These are phyloP conservation scores for Fusarium metavorans DNA, from an alignment of 2,329 filamentous ascomycete species.

Conservation along the genomic window DNA sequence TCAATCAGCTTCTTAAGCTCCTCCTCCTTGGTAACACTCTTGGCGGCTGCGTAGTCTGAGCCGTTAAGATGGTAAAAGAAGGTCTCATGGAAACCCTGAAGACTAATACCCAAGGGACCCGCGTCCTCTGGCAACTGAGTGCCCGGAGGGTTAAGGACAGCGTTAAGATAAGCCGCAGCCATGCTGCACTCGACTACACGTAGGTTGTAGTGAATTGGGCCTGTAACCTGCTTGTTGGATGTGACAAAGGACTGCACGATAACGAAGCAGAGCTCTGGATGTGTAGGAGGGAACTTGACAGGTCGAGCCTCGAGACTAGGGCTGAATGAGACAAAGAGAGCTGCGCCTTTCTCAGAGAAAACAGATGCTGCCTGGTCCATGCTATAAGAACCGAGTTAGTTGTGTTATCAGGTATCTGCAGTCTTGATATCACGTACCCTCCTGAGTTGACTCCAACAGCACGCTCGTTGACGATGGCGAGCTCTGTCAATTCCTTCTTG, in stretches of 20 bases:
- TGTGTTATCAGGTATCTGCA: neutral
- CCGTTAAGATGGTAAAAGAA: constrained; percentile 71
- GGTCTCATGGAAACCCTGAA: constrained; percentile 87
- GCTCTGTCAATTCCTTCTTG: constrained; percentile 91
- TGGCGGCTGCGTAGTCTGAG: constrained; percentile 56
- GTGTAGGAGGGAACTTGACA: constrained; percentile 83
- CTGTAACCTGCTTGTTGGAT: constrained; percentile 94
- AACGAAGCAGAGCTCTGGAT: constrained; percentile 88
- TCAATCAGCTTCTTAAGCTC: constrained; percentile 81
- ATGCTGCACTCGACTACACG: constrained; percentile 95
- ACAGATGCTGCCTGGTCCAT: constrained; percentile 99
- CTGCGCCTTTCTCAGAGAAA: constrained; percentile 86
- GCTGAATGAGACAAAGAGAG: constrained; percentile 90
- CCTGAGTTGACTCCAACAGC: constrained; percentile 96
- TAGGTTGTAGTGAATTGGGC: constrained; percentile 94
- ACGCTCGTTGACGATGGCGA: constrained; percentile 94
- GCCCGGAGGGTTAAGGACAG: constrained; percentile 66
- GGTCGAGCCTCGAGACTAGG: constrained; percentile 81
- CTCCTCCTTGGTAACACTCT: constrained; percentile 62
- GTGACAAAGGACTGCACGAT: constrained; percentile 95
- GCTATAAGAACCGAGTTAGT: constrained; percentile 57
- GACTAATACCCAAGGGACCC: constrained; percentile 83
- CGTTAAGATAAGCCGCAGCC: constrained; percentile 78
- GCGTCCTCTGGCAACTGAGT: constrained; percentile 79
- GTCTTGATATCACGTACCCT: constrained; percentile 67